phyloP scores from a whole-genome alignment of 176 grass and related monocot genomes.

The Olyra latifolia region DNA sequence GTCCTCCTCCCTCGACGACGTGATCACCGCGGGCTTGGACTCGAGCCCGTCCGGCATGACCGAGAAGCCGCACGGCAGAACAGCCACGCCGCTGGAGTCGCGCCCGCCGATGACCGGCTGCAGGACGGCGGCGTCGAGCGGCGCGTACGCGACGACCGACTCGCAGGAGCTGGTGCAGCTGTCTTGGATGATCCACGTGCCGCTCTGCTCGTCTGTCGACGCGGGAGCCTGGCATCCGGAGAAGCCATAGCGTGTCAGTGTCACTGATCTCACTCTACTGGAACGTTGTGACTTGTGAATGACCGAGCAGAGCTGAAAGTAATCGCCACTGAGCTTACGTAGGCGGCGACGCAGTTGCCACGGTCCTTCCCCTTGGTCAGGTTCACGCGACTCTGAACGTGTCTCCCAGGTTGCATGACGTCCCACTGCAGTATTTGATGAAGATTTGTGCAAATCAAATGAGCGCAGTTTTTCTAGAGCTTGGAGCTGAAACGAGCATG shows the following conservation, averaged over 20 bases:
- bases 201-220: constrained; percentile 37
- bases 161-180: constrained; percentile 62
- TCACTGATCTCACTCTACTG: too few relatives aligned
- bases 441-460: not conserved
- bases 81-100: constrained; percentile 54
- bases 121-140: constrained; percentile 47
- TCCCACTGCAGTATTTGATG: constrained; percentile 56
- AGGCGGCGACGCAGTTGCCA: constrained; percentile 61
- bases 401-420: constrained; percentile 30
- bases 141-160: constrained; percentile 50
- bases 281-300: not conserved
- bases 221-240: constrained; percentile 29
- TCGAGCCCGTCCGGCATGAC: constrained; percentile 63
- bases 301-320: not conserved
- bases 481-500: not conserved
- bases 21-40: constrained; percentile 57
- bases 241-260: not conserved
- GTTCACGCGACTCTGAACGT: constrained; percentile 38
- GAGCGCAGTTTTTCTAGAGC: not conserved
- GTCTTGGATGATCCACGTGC: constrained; percentile 70
- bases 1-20: constrained; percentile 37
- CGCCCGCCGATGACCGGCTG: constrained; percentile 54
- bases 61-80: constrained; percentile 73
- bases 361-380: constrained; percentile 75
- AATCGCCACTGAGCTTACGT: constrained; percentile 36